Evolutionary conservation across 768 basidiomycete genomes (phyloP), one percentile per base, ranked within the genome.

Genomic region (Auricularia sp.): DNA sequence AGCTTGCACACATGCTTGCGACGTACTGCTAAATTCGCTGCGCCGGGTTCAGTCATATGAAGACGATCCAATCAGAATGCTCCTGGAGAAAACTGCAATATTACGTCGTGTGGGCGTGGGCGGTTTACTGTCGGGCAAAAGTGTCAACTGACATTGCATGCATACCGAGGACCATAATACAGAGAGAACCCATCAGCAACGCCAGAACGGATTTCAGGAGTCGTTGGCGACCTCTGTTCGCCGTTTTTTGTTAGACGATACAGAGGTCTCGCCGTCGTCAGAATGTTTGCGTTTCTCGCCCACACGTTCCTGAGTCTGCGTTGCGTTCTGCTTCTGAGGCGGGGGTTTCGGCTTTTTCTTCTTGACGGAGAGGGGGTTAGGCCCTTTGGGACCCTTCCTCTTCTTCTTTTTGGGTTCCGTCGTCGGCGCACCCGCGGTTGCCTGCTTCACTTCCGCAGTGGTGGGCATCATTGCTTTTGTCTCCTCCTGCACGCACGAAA

Each of bases 351-450:
- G 60, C 70, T 84, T 84, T 74, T 91, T 95, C 80, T 93, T 97
- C 81, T 93, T 94, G 56, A 95, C 78, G 66, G 92, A 94, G 3
- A 98, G 81, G 7, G 96, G 93, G 76, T 98, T 98, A 1, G 95
- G 93, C 0, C 84, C 91, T 71, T 92, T 95, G 0, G 88, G 87
- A 0, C 85, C 87, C 70, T 83, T 90, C 68, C 75, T 77, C 71
- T 79, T 85, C 72, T 84, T 89, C 67, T 77, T 79, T 12, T 72
- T 76, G 42, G 73, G 72, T 67, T 82, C 80, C 61, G 51, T 35
- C 44, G 64, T 51, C 53, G 62, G 35, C 14, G 34, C 58, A 33
- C 36, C 53, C 33, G 76, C 66, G 18, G 77, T 72, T 12, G 85
- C 72, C 6, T 80, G 71, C 7, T 78, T 74, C 53, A 74, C 69